A percentile compares a stretch with the other conserved stretches of the same genome.
Conservation (phyloP, 768 basidiomycete genomes). For the Trichaptum fuscoviolaceum region DNA sequence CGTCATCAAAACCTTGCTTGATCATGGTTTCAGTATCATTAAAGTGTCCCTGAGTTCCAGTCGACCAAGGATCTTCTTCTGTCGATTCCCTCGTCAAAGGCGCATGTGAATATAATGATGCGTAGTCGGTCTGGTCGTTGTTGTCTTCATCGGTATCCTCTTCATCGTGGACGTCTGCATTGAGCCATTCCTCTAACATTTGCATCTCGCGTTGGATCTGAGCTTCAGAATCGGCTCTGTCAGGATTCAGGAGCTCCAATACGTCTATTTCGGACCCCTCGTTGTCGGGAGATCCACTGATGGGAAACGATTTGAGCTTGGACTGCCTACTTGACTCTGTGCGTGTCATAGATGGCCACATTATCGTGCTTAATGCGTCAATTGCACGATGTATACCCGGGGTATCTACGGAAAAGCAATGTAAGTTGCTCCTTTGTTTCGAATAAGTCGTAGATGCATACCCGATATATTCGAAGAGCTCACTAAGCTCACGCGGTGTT, state of each 20-base stretch:
- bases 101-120: neutral
- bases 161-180: constrained; percentile 18
- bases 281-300: neutral
- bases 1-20: constrained; percentile 58
- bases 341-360: constrained; percentile 79
- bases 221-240: constrained; percentile 6
- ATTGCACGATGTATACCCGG: constrained; percentile 59
- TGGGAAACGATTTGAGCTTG: constrained; percentile 1
- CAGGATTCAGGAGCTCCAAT: neutral
- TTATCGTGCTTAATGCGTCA: constrained; percentile 79
- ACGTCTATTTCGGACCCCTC: neutral
- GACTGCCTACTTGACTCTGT: constrained; percentile 21
- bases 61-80: neutral
- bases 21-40: neutral
- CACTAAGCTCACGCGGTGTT: constrained; percentile 1
- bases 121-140: neutral
- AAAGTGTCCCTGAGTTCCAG: neutral
- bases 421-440: constrained; percentile 18
- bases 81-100: neutral
- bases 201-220: constrained; percentile 16
- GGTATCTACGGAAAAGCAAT: constrained; percentile 14
- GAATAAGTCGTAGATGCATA: neutral
- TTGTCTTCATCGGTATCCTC: neutral
- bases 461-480: neutral
- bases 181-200: constrained; percentile 32